Conservation (phyloP, 306 rosid species). For the Acacia acuminata region DNA sequence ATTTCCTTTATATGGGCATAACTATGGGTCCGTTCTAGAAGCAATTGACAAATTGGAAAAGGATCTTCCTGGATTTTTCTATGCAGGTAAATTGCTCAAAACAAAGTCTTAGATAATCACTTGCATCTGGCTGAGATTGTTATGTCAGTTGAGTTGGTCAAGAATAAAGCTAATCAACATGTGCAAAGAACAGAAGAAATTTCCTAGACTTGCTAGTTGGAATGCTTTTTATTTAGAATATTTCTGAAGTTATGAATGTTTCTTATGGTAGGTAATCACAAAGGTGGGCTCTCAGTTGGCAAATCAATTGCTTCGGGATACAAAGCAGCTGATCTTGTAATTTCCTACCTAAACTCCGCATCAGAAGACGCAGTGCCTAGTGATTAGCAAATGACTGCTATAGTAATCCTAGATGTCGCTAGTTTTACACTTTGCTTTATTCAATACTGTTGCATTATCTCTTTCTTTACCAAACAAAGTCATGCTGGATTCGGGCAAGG, state of each 20-base stretch:
- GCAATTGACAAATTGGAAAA: constrained; percentile 85
- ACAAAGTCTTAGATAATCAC: not conserved
- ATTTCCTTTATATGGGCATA: constrained; percentile 82
- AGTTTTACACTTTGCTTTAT: not conserved
- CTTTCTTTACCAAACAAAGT: constrained; percentile 24
- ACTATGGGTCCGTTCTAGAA: constrained; percentile 74
- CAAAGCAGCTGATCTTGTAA: constrained; percentile 88
- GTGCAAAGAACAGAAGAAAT: not conserved
- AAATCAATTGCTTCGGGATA: constrained; percentile 84
- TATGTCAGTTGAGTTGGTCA: not conserved
- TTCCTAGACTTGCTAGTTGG: not conserved
- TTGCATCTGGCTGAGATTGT: not conserved
- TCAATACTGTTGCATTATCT: constrained; percentile 9
- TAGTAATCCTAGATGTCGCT: constrained; percentile 16
- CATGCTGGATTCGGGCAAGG: constrained; percentile 23
- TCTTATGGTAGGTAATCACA: constrained; percentile 66
- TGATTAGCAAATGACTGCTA: constrained; percentile 30
- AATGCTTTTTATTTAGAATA: not conserved
- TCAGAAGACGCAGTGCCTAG: constrained; percentile 38
- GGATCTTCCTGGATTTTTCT: constrained; percentile 86
- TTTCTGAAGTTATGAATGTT: constrained; percentile 9
- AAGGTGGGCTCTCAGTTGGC: constrained; percentile 88
- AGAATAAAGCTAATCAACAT: not conserved
- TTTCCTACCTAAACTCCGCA: constrained; percentile 72
- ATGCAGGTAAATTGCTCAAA: constrained; percentile 63